These are phyloP conservation scores for Mucor plumbeus DNA, from an alignment of 371 early-diverging fungal species.

Conservation along the genomic window DNA sequence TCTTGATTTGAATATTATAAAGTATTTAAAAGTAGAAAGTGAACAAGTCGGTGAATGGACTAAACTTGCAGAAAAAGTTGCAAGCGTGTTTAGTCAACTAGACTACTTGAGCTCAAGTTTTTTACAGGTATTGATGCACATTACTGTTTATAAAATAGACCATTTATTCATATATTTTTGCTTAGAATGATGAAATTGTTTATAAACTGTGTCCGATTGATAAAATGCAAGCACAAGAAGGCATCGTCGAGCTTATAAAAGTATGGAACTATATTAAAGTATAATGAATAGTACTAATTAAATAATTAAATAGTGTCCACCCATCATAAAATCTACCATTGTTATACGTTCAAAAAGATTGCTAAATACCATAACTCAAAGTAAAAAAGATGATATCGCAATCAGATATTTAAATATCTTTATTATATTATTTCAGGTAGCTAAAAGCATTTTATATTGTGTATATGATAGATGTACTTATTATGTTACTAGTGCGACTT, in stretches of 20 bases:
- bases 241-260: slow-evolving; percentile 18
- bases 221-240: slow-evolving; percentile 22
- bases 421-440: slow-evolving; percentile 46
- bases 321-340: slow-evolving; percentile 5
- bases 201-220: slow-evolving; percentile 16
- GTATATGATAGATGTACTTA: background rate
- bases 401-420: slow-evolving; percentile 29
- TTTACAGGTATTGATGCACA: slow-evolving; percentile 13
- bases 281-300: background rate
- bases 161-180: background rate
- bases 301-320: slow-evolving; percentile 16
- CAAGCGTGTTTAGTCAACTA: slow-evolving; percentile 17
- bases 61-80: slow-evolving; percentile 14
- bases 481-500: background rate
- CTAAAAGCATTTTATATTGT: background rate
- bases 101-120: slow-evolving; percentile 23
- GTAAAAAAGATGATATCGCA: slow-evolving; percentile 16
- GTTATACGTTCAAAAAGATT: slow-evolving; percentile 11
- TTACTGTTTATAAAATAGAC: background rate
- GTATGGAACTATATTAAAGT: background rate
- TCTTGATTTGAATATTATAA: slow-evolving; percentile 9
- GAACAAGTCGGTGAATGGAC: slow-evolving; percentile 12
- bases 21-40: slow-evolving; percentile 8
- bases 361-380: slow-evolving; percentile 10
- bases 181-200: background rate